Base-by-base conservation (phyloP, 768 basidiomycete genomes). In the Pisolithus orientalis region DNA sequence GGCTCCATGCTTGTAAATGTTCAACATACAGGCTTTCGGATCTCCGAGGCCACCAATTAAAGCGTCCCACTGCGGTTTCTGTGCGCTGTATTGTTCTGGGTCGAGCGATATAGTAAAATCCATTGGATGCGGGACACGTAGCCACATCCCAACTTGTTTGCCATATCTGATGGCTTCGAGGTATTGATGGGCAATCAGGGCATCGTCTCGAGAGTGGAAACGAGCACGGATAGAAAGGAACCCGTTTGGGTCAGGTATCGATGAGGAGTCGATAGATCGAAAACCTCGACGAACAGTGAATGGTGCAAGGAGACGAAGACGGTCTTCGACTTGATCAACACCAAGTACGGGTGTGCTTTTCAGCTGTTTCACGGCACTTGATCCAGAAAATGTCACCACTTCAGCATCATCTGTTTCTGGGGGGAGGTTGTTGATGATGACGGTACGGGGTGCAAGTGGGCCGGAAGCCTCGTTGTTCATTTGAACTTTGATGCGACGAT, bases 81-180 rank as follows among this genome's bases (percentile, higher is more conserved):
- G 81, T 5, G 79, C 76, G 25, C 65, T 61, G 62, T 79, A 80
- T 53, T 84, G 82, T 27, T 70, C 72, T 9, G 53, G 47, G 1
- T 78, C 71, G 42, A 83, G 75, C 27, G 63, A 69, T 39, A 80
- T 75, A 13, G 71, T 70, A 62, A 82, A 85, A 46, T 75, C 67
- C 55, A 79, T 68, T 1, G 79, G 76, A 56, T 74, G 68, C 0
- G 79, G 78, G 44, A 80, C 74, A 27, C 67, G 68, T 17, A 75
- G 57, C 52, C 70, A 70, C 34, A 79, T 54, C 16, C 50, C 29
- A 16, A 49, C 50, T 3, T 71, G 69, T 37, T 67, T 68, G 1
- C 68, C 67, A 21, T 72, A 65, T 7, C 60, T 59, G 31, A 61
- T 69, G 6, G 65, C 62, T 5, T 67, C 61, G 37, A 83, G 67